phyloP scores from a whole-genome alignment of 2,329 filamentous ascomycete species.

The Herpomyces periplanetae region DNA sequence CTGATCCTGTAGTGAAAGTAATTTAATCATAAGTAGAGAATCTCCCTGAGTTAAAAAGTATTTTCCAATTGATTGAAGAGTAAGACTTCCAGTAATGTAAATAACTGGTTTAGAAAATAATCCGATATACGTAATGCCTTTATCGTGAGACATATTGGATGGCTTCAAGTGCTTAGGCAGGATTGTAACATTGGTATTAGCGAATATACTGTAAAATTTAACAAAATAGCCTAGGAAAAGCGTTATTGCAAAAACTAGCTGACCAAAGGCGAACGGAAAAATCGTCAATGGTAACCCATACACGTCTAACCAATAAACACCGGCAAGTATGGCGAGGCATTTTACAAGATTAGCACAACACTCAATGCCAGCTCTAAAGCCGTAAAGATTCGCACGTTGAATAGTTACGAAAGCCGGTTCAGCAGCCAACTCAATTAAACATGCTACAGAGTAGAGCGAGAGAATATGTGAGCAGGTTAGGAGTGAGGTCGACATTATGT shows the following conservation, averaged over 20 bases:
- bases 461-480: slow-evolving; percentile 18
- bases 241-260: slow-evolving; percentile 29
- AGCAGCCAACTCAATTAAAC: slow-evolving; percentile 31
- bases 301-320: slow-evolving; percentile 21
- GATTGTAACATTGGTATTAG: slow-evolving; percentile 23
- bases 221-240: slow-evolving; percentile 28
- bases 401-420: slow-evolving; percentile 69
- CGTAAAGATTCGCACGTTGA: slow-evolving; percentile 41
- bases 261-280: slow-evolving; percentile 56
- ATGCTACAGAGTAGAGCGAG: slow-evolving; percentile 15
- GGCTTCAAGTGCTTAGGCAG: slow-evolving; percentile 12
- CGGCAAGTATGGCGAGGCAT: slow-evolving; percentile 29
- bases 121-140: no score
- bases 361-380: slow-evolving; percentile 41
- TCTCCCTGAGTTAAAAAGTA: slow-evolving; percentile 81
- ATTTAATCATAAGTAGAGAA: slow-evolving; percentile 38
- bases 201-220: slow-evolving; percentile 17
- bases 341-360: slow-evolving; percentile 37
- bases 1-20: slow-evolving; percentile 41
- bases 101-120: slow-evolving; percentile 30
- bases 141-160: no score
- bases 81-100: slow-evolving; percentile 36
- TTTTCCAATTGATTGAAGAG: slow-evolving; percentile 57
- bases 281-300: slow-evolving; percentile 20
- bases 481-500: slow-evolving; percentile 11